These are phyloP conservation scores for Cladosporium phlei DNA, from an alignment of 2,329 filamentous ascomycete species.

Conservation along the genomic window DNA sequence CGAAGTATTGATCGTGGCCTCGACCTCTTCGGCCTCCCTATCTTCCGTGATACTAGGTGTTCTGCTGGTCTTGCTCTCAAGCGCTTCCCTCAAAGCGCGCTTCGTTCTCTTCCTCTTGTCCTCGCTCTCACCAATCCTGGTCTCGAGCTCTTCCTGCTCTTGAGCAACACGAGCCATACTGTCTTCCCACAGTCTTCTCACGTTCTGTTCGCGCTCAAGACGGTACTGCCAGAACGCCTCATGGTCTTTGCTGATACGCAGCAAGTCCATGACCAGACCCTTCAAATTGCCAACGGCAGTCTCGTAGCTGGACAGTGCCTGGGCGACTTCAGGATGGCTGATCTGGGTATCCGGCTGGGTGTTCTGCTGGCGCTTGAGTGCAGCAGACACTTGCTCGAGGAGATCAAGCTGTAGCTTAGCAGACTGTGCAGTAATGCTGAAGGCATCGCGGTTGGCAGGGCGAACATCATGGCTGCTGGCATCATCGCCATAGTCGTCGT, in stretches of 20 bases:
- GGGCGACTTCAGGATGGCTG: constrained; percentile 69
- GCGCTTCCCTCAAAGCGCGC: constrained; percentile 77
- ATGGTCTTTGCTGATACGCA: constrained; percentile 88
- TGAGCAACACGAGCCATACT: constrained; percentile 96
- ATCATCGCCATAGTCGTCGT: constrained; percentile 76
- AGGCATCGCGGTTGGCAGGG: constrained; percentile 79
- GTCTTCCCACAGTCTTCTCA: constrained; percentile 96
- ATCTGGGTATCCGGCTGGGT: constrained; percentile 67
- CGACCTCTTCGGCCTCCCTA: constrained; percentile 4
- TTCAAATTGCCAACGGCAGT: constrained; percentile 84
- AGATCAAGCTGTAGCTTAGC: constrained; percentile 89
- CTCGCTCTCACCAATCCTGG: constrained; percentile 81
- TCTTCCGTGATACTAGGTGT: constrained; percentile 11
- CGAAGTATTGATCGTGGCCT: constrained; percentile 1
- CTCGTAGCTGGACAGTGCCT: constrained; percentile 81
- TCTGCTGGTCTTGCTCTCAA: constrained; percentile 49
- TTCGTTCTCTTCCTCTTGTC: constrained; percentile 86
- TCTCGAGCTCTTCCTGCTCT: constrained; percentile 89
- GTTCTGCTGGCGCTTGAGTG: constrained; percentile 65
- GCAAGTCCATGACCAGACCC: constrained; percentile 74
- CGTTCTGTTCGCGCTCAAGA: constrained; percentile 82
- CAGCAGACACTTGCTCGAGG: constrained; percentile 77
- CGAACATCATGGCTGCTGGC: constrained; percentile 70
- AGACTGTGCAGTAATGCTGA: constrained; percentile 95
- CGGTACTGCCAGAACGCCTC: constrained; percentile 97